Evolutionary conservation across 108 stramenopile genomes (phyloP), one percentile per base, ranked within the genome.

Genomic region (Aurantiochytrium sp.): DNA sequence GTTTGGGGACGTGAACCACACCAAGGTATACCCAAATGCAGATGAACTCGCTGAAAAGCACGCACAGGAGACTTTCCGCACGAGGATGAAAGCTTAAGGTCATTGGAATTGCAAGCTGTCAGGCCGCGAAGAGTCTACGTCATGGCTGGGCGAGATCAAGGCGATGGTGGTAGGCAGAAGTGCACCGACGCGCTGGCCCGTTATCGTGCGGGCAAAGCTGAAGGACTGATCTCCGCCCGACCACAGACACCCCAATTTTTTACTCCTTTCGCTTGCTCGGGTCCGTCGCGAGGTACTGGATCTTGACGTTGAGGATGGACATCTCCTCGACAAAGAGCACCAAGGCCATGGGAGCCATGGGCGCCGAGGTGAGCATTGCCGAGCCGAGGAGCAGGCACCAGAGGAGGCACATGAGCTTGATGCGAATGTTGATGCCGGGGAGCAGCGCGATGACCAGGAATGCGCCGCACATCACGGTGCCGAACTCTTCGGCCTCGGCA

Each of bases 291-390:
- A 81, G 45, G 32, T 48, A 81, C 45, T 81, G 73, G 2, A 81
- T 41, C 73, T 81, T 81, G 42, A 81, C 73, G 73, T 41, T 81
- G 42, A 81, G 73, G 24, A 81, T 6, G 30, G 73, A 12, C 10
- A 81, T 5, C 45, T 81, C 73, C 4, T 81, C 73, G 27, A 81
- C n/a, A 48, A 81, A 6, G n/a, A 81, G 12, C 2, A 81, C 12
- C 15, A 81, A 12, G 42, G 45, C 21, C 73, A 81, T 1, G n/a
- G 73, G 73, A 12, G 2, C 42, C 45, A 48, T 48, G 15, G 24
- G 15, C 6, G 12, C 27, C n/a, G 6, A 6, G 45, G 24, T 22
- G 73, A 81, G 12, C 4, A 81, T 6, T 12, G 17, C 12, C 1
- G 73, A 48, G 73, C 39, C 19, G 17, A 48, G 42, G 8, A 81